These are phyloP conservation scores for Pestalotiopsis sp. DNA, from an alignment of 2,329 filamentous ascomycete species.

Conservation along the genomic window DNA sequence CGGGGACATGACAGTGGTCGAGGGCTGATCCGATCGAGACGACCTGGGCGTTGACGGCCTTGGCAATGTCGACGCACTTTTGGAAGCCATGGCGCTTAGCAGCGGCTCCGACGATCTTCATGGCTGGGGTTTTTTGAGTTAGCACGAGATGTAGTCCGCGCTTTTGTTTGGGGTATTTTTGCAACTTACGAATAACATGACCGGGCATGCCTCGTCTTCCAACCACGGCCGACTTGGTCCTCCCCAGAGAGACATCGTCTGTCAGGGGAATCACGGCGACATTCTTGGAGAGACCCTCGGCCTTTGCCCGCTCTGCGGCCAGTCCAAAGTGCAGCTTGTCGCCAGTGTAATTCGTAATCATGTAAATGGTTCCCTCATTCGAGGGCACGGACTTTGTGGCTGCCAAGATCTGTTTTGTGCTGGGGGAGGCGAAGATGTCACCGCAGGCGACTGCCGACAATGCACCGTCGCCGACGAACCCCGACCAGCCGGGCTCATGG, in stretches of 20 bases:
- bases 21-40: slow-evolving; percentile 67
- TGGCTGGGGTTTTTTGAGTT: slow-evolving; percentile 49
- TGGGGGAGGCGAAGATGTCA: slow-evolving; percentile 74
- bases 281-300: slow-evolving; percentile 56
- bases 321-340: slow-evolving; percentile 75
- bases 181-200: slow-evolving; percentile 53
- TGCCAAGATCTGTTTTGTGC: slow-evolving; percentile 69
- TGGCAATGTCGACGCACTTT: slow-evolving; percentile 58
- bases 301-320: slow-evolving; percentile 72
- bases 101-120: slow-evolving; percentile 69
- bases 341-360: slow-evolving; percentile 76
- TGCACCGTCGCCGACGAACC: slow-evolving; percentile 69
- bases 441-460: slow-evolving; percentile 70
- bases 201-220: slow-evolving; percentile 73
- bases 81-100: slow-evolving; percentile 54
- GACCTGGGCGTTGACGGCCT: slow-evolving; percentile 58
- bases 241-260: slow-evolving; percentile 72
- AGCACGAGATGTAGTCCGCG: too few species aligned
- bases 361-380: slow-evolving; percentile 65
- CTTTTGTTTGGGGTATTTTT: not conserved
- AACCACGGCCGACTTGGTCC: slow-evolving; percentile 66
- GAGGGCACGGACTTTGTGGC: slow-evolving; percentile 63
- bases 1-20: slow-evolving; percentile 73
- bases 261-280: slow-evolving; percentile 72
- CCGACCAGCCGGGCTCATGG: slow-evolving; percentile 72